Evolutionary conservation across 1,139 yeast species (phyloP), one percentile per base, ranked within the genome.

Genomic region (Kurtzmaniella quercitrusa): DNA sequence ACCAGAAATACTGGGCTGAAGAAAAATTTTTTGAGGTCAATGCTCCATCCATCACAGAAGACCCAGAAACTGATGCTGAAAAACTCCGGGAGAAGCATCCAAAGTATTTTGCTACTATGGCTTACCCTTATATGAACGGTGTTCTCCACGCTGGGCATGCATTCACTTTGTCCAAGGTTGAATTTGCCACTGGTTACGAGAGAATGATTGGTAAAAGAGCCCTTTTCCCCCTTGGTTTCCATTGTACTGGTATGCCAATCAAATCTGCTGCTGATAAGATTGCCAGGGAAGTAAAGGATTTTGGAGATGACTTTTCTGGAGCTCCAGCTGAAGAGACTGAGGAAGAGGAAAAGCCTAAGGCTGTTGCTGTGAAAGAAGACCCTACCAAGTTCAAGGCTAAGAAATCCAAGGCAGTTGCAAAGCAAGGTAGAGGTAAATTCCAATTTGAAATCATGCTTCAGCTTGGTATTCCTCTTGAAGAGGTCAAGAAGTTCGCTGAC

Each of bases 191-290:
- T 46, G 98, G 98, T 46, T 94, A 85, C 60, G 96, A 93, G 69
- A 82, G 98, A 68, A 86, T 94, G 93, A 77, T 79, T 59, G 98
- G 98, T 52, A 89, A 86, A 68, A 79, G 86, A 57, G 96, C 97
- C 31, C 73, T 93, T 50, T 93, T 89, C 70, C 98, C 99, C 42
- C 77, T 94, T 49, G 99, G 98, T 43, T 93, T 93, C 83, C 99
- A 93, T 68, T 94, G 98, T 77, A 93, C 98, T 38, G 99, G 99
- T 75, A 86, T 93, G 97, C 98, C 99, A 46, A 94, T 93, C 64
- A 85, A 82, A 71, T 93, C 98, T 15, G 80, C 96, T 59, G 98
- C 99, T 41, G 99, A 93, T 68, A 93, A 93, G 68, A 79, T 94
- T 58, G 81, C 82, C 60, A 81, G 98, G 65, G 98, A 93, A 73